Conservation (phyloP, 2,329 filamentous ascomycete genomes). For the Lecanoromycetidae sp. region DNA sequence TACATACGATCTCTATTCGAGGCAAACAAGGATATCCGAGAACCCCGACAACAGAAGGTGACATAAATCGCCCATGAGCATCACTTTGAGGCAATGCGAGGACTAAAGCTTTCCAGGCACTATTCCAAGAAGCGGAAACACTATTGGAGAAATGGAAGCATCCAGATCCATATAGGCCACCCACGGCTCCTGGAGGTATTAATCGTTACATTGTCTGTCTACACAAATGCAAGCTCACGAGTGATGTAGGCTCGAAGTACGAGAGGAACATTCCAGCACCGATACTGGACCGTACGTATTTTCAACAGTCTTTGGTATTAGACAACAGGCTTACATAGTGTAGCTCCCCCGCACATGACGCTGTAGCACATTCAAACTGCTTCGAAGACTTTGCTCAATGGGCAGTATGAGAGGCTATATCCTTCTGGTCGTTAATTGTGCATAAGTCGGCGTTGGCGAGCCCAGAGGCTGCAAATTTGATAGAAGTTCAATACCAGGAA, state of each 20-base stretch:
- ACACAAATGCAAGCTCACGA: background rate
- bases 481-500: background rate
- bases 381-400: background rate
- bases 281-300: constrained; percentile 63
- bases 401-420: no score
- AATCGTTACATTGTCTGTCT: constrained; percentile 8
- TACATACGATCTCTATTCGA: constrained; percentile 95
- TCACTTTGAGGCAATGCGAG: constrained; percentile 1
- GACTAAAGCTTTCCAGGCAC: constrained; percentile 41
- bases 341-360: constrained; percentile 22
- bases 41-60: constrained; percentile 79
- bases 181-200: constrained; percentile 85
- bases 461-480: no score
- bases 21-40: constrained; percentile 72
- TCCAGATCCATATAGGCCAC: constrained; percentile 80
- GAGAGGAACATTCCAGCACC: constrained; percentile 81
- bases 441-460: background rate
- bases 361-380: constrained; percentile 8
- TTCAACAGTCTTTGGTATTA: background rate
- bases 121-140: constrained; percentile 79
- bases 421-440: background rate
- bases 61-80: constrained; percentile 20
- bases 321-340: constrained; percentile 15
- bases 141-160: constrained; percentile 92
- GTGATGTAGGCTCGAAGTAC: constrained; percentile 68